Evolutionary conservation across 768 basidiomycete species (phyloP).

Genomic region (Agaricus blazei): DNA sequence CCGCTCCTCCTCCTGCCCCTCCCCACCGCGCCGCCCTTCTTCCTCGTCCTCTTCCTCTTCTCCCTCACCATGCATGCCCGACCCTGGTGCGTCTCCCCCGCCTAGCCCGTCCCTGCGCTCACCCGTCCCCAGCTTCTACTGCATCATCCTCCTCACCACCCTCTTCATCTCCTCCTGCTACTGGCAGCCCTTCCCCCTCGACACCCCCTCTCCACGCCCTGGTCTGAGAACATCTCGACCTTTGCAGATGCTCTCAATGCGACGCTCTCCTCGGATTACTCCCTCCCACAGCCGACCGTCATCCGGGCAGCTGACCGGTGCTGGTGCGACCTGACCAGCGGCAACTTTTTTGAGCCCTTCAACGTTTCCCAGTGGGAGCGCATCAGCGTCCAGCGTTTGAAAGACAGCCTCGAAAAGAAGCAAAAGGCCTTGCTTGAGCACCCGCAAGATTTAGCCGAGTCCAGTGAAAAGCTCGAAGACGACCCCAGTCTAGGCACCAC

Average conservation of each 20-base stretch:
- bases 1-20: slow-evolving; percentile 72
- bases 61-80: slow-evolving; percentile 76
- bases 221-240: slow-evolving; percentile 68
- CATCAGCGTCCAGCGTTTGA: slow-evolving; percentile 49
- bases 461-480: slow-evolving; percentile 1
- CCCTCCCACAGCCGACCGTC: slow-evolving; percentile 43
- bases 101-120: neutral
- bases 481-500: neutral
- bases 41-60: slow-evolving; percentile 71
- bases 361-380: slow-evolving; percentile 74
- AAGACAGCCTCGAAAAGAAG: slow-evolving; percentile 33
- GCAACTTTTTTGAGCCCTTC: slow-evolving; percentile 70
- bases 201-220: slow-evolving; percentile 58
- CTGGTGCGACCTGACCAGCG: slow-evolving; percentile 75
- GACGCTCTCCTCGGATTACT: slow-evolving; percentile 34
- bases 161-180: slow-evolving; percentile 85
- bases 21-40: slow-evolving; percentile 77
- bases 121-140: slow-evolving; percentile 62
- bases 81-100: slow-evolving; percentile 59
- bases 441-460: neutral
- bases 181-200: slow-evolving; percentile 76
- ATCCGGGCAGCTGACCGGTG: slow-evolving; percentile 74
- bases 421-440: slow-evolving; percentile 19
- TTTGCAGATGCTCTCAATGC: slow-evolving; percentile 62
- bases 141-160: slow-evolving; percentile 77